Evolutionary conservation across 495 filamentous ascomycete species (phyloP), one percentile per base, ranked within the genome.

Genomic region (Neurospora cerealis): DNA sequence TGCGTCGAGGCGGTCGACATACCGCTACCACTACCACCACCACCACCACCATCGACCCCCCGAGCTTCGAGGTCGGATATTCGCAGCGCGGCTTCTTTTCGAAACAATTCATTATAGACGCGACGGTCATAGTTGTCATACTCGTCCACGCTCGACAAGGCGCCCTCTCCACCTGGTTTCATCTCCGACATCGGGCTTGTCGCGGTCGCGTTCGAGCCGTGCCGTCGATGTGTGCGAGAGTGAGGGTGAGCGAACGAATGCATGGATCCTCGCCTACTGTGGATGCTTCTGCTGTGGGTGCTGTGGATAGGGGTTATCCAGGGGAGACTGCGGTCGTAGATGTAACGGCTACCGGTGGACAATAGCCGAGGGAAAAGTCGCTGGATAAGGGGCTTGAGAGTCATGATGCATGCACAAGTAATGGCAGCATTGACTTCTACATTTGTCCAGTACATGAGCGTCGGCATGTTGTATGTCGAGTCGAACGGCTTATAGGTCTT

Each of bases 321-420:
- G 2, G 70, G 74, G 2, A 80, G 75, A 54, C 73, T 74, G n/a
- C 54, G 75, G 24, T 76, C 76, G 36, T 74, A 73, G 44, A 41
- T 37, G 72, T 71, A 72, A 10, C 69, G 62, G 37, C 48, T 74
- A 9, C 15, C 15, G 2, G 70, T 48, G 7, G 75, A 73, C 28
- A 81, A 70, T 0, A 80, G 54, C n/a, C 72, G 66, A 11, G 78
- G 77, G 70, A 78, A 79, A 37, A 74, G 37, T 38, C 70, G 74
- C 39, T 80, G 74, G 40, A 81, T 77, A 48, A 80, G 74, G 0
- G 79, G 79, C 40, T 81, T 81, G 5, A 80, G 70, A 5, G 78
- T 80, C 78, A 81, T 80, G 71, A 78, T 74, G 74, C 76, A 80
- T 13, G 77, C 78, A 75, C 78, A 81, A 4, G 71, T 71, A 11